Evolutionary conservation across 345 rosid genomes (phyloP), one percentile per base, ranked within the genome.

Genomic region (Syzygium aqueum): DNA sequence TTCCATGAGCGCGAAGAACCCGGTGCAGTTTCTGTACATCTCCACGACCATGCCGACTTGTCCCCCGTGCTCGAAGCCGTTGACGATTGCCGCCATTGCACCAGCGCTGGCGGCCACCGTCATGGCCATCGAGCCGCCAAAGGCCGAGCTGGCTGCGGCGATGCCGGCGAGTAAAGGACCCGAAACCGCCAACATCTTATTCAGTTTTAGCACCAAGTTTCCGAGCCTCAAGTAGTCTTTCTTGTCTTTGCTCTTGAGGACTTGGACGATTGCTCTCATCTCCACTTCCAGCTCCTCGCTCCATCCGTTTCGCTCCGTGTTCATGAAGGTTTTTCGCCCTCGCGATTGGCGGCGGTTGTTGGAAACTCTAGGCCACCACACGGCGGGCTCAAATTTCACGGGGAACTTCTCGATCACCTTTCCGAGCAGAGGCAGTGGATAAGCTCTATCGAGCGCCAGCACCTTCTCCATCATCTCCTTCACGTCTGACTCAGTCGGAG

Each of bases 31-130:
- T 67, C 94, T 90, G 86, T 93, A 93, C 93, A 93, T 92, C 87
- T 93, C 95, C 22, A 93, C 59, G 84, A 92, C 94, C 94, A 92
- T 93, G 11, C 95, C 95, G 3, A 93, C 91, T 86, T 93, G 95
- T 8, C 86, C 91, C 2, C 91, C 94, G 25, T 93, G 94, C 85
- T 93, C 94, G 2, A 92, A 85, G 5, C 90, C 85, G 65, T 91
- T 92, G 8, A 92, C 91, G 5, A 85, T 54, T 13, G 73, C 57
- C 16, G 93, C 92, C 83, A 92, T 51, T 17, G 93, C 91, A 3
- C 95, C 95, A 0, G 91, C 92, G 0, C 86, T 40, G 12, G 84
- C 91, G 2, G 92, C 94, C 80, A 88, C 90, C 0, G 51, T 15
- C 3, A 87, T 90, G 0, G 91, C 91, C 85, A 51, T 89, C 2